Base-by-base conservation (phyloP, 1,139 yeast genomes). In the Hyphopichia buzzinii region DNA sequence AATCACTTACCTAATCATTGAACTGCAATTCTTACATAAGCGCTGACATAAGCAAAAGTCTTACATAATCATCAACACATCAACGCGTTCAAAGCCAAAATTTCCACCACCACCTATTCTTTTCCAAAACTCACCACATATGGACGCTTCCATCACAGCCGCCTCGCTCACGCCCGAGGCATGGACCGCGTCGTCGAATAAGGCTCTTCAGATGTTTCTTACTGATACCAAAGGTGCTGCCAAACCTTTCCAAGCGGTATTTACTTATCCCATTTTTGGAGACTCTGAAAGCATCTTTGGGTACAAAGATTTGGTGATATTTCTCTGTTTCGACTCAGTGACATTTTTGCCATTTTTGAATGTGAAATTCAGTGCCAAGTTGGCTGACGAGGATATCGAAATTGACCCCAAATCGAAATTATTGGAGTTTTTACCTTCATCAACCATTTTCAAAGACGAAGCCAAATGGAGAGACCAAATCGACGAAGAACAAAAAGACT, bases 241-340 rank as follows among this genome's bases (percentile, higher is more conserved):
- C 12, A 64, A 76, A 3, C 57, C 59, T 31, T 82, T 84, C 63
- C 64, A 72, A 25, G 97, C 98, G 0, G 57, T 64, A 14, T 90
- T 87, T 62, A 90, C 97, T 1, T 92, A 92, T 58, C 96, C 97
- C 2, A 82, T 92, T 11, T 92, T 79, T 64, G 97, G 97, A 8
- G 96, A 89, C 38, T 74, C 88, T 2, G 98, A 94, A 56, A 81
- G 83, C 36, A 81, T 94, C 8, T 88, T 81, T 55, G 99, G 99
- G 2, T 94, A 79, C 55, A 73, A 82, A 47, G 83, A 79, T 49
- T 67, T 90, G 31, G 67, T 69, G 31, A 74, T 77, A 24, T 67
- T 59, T 39, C 54, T 71, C 21, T 71, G 77, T 43, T 71, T 69
- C 46, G 76, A 71, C 46, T 74, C 74, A 46, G 68, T 51, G 45